Base-by-base conservation (phyloP, 2,329 filamentous ascomycete genomes). In the Colletotrichum orbiculare region DNA sequence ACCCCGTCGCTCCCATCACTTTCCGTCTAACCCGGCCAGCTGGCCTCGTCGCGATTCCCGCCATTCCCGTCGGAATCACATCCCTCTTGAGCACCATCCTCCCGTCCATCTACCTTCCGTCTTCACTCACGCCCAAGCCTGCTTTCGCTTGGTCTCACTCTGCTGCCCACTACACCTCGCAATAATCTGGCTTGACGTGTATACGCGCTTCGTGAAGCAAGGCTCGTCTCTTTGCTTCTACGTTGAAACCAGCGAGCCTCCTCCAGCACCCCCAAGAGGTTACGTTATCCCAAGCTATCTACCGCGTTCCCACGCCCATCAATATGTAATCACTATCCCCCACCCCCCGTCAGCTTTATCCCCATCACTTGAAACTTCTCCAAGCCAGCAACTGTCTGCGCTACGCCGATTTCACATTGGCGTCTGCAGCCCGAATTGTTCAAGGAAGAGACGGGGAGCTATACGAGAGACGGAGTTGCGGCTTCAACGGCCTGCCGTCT, bases 241-340 rank as follows among this genome's bases (percentile, higher is more conserved):
- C 60, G 54, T 47, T 50, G 17, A 60, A 60, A 54, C 59, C 54
- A 46, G 43, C 54, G 43, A 46, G 25, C 25, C 25, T 25, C 25
- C 25, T 25, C 25, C 25, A 25, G 25, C 37, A 66, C 60, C 58
- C 54, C 46, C 38, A 33, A 59, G 38, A 54, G 42, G 12, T 45
- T 13, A 45, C 43, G 47, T 54, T 46, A 42, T 45, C 39, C 42
- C 54, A n/a, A 34, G 25, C 34, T 25, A 7, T 48, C 25, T 41
- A 47, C 46, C 17, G 39, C 38, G 49, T 52, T 62, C 39, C 33
- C 42, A 17, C 13, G 42, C 33, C 38, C 37, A 39, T 54, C 48
- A 66, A 54, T n/a, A 66, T 66, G 64, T 64, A 64, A 66, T 60
- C 64, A 59, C 39, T 43, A 5, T 15, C 49, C 62, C 54, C 54